These are phyloP conservation scores for Hypoxylon fuscum DNA, from an alignment of 495 filamentous ascomycete genomes.

Conservation along the genomic window DNA sequence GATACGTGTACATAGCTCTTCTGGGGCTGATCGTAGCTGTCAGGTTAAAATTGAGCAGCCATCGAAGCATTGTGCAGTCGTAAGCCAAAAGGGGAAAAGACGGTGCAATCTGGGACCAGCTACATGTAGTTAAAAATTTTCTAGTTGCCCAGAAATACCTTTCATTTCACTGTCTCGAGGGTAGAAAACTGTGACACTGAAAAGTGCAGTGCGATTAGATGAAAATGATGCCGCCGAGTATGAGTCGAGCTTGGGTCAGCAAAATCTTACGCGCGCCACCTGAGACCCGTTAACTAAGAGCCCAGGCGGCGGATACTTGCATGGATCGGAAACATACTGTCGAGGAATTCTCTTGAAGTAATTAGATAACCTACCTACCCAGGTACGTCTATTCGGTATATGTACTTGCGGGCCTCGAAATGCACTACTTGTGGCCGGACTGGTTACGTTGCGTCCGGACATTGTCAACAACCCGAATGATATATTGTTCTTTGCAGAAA, in stretches of 20 bases:
- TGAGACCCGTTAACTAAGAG: conserved; percentile 31
- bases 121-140: not conserved
- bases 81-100: conserved; percentile 12
- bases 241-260: conserved; percentile 13
- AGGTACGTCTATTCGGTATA: conserved; percentile 12
- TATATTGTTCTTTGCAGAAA: not conserved
- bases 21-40: conserved; percentile 7
- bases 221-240: conserved; percentile 11
- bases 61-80: conserved; percentile 5
- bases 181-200: conserved; percentile 1
- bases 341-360: conserved; percentile 13
- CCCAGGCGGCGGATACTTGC: conserved; percentile 36
- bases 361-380: too few species aligned
- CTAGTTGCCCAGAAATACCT: not conserved
- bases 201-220: conserved; percentile 5
- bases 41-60: conserved; percentile 17
- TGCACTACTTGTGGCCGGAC: conserved; percentile 20
- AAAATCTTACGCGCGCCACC: conserved; percentile 23
- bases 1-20: conserved; percentile 1
- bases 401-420: conserved; percentile 19
- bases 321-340: conserved; percentile 39
- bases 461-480: conserved; percentile 6
- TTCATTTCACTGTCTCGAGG: conserved; percentile 2
- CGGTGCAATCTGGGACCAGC: conserved; percentile 1
- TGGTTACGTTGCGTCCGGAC: conserved; percentile 14